These are phyloP conservation scores for Mollisia scopiformis DNA, from an alignment of 2,329 filamentous ascomycete genomes.

Conservation along the genomic window DNA sequence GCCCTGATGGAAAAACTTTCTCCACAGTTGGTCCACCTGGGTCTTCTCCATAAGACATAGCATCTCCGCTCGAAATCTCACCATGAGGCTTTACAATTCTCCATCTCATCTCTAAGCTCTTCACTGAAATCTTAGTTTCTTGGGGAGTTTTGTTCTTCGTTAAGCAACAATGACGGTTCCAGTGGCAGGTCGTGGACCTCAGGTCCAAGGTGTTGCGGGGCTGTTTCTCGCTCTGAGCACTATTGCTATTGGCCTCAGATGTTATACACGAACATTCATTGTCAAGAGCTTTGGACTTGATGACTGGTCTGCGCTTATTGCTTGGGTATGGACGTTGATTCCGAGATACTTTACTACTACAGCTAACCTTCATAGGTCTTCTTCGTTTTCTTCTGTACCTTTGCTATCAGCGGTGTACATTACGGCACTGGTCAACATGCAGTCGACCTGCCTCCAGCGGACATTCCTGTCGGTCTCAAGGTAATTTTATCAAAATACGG, in stretches of 20 bases:
- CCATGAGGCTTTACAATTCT: neutral
- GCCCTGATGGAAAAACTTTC: no score
- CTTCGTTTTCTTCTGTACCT: conserved; percentile 29
- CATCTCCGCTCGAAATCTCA: neutral
- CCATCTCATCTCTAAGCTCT: neutral
- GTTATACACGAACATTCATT: conserved; percentile 29
- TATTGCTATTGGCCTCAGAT: conserved; percentile 26
- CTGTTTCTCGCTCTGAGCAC: conserved; percentile 41
- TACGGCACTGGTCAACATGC: conserved; percentile 35
- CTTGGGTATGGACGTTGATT: conserved; percentile 24
- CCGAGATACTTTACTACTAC: neutral
- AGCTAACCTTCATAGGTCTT: conserved; percentile 20
- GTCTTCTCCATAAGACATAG: neutral
- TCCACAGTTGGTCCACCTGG: no score
- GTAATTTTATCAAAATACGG: conserved; percentile 9
- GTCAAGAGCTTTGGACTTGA: conserved; percentile 34
- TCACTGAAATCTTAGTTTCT: neutral
- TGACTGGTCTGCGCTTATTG: conserved; percentile 27
- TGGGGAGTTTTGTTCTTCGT: neutral
- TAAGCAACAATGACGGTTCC: neutral
- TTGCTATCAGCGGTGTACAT: conserved; percentile 27
- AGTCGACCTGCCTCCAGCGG: conserved; percentile 18
- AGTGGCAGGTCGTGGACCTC: conserved; percentile 23
- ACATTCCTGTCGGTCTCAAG: conserved; percentile 35
- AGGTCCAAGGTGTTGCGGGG: conserved; percentile 38